Conservation (phyloP, 2,329 filamentous ascomycete genomes). For the Exserohilum rostratum region DNA sequence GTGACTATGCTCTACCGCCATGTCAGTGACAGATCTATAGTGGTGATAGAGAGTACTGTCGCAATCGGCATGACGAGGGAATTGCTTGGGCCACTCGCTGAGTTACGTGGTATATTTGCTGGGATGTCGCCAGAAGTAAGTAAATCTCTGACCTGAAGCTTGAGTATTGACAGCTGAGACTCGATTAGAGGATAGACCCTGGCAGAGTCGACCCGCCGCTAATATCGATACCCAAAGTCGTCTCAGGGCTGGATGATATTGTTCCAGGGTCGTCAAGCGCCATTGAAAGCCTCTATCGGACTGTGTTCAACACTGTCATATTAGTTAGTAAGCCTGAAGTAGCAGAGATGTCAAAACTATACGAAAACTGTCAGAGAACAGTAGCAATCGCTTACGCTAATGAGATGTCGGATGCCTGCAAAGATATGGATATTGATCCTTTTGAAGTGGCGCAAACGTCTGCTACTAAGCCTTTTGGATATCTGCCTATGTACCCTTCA, state of each 20-base stretch:
- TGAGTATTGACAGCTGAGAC: not conserved
- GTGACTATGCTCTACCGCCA: constrained; percentile 51
- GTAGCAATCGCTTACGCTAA: constrained; percentile 62
- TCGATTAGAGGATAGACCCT: constrained; percentile 56
- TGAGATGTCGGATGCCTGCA: constrained; percentile 63
- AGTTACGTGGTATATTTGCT: constrained; percentile 2
- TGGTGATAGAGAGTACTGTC: constrained; percentile 60
- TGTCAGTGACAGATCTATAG: constrained; percentile 53
- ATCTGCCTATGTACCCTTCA: constrained; percentile 55
- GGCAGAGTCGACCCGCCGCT: constrained; percentile 50
- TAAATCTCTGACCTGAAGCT: not conserved
- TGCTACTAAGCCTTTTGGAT: constrained; percentile 52
- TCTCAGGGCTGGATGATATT: constrained; percentile 56
- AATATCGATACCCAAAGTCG: constrained; percentile 58
- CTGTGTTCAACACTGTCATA: constrained; percentile 57
- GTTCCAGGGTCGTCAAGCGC: constrained; percentile 47
- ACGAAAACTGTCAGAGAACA: constrained; percentile 65
- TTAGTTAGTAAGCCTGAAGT: constrained; percentile 60
- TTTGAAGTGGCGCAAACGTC: constrained; percentile 60
- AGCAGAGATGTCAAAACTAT: constrained; percentile 65
- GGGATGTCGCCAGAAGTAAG: constrained; percentile 59
- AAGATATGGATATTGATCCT: constrained; percentile 54
- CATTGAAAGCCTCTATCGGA: constrained; percentile 55
- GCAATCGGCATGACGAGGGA: constrained; percentile 61
- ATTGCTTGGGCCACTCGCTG: constrained; percentile 56